phyloP scores from a whole-genome alignment of 176 grass and related monocot genomes.

The Tillandsia fasciculata region DNA sequence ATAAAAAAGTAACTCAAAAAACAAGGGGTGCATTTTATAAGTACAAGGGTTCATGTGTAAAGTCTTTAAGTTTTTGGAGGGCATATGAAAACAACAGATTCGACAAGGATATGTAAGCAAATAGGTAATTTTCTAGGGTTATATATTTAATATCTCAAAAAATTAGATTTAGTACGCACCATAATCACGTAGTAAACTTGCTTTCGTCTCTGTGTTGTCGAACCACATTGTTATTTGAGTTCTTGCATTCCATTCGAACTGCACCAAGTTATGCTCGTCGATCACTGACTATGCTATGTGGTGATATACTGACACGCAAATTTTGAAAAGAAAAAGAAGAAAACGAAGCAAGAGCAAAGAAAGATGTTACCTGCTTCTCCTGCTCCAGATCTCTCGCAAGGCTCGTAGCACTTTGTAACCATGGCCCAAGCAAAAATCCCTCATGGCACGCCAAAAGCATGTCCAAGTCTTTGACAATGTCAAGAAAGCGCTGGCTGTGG shows the following conservation, averaged over 20 bases:
- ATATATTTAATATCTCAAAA: background rate
- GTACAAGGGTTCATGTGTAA: too few relatives aligned
- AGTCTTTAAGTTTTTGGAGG: too few relatives aligned
- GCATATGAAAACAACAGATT: background rate
- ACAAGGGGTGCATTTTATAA: too few relatives aligned
- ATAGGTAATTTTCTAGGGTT: background rate
- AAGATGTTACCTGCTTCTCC: constrained; percentile 40
- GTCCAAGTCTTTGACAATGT: constrained; percentile 59
- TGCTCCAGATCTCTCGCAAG: constrained; percentile 46
- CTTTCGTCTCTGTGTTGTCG: constrained; percentile 62
- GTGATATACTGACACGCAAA: background rate
- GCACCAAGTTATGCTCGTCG: constrained; percentile 19
- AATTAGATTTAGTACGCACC: constrained; percentile 17
- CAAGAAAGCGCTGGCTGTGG: constrained; percentile 37
- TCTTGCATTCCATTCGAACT: constrained; percentile 95
- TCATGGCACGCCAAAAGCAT: constrained; percentile 51
- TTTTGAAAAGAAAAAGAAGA: constrained; percentile 1
- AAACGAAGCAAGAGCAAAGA: background rate
- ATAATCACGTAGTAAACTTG: constrained; percentile 74
- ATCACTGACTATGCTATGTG: constrained; percentile 4
- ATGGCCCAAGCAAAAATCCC: constrained; percentile 76
- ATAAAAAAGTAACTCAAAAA: too few relatives aligned
- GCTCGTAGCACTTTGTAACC: constrained; percentile 59
- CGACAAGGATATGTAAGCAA: background rate
- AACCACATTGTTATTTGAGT: constrained; percentile 95